These are phyloP conservation scores for Emmonsia crescens DNA, from an alignment of 2,329 filamentous ascomycete species.

Conservation along the genomic window DNA sequence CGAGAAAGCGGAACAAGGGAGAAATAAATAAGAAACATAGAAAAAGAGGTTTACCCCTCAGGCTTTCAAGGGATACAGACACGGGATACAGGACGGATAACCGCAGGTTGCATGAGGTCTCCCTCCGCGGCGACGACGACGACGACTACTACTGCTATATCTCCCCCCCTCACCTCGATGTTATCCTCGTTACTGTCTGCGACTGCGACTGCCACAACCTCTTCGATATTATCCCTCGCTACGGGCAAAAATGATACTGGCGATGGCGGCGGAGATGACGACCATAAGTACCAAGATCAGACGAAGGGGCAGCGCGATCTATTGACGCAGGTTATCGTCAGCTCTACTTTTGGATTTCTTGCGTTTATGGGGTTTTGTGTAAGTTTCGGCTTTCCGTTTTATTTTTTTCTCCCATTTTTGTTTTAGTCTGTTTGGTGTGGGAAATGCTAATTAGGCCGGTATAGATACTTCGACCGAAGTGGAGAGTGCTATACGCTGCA, in stretches of 20 bases:
- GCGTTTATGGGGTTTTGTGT: slow-evolving; percentile 39
- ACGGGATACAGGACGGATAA: background rate
- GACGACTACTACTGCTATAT: background rate
- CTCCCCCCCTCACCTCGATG: slow-evolving; percentile 4
- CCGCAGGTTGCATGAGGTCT: background rate
- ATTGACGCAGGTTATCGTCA: slow-evolving; percentile 36
- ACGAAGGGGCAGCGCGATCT: slow-evolving; percentile 28
- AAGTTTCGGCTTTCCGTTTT: slow-evolving; percentile 13
- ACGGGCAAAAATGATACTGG: slow-evolving; percentile 14
- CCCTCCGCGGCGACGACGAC: background rate
- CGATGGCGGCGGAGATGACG: slow-evolving; percentile 11
- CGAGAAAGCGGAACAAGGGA: background rate
- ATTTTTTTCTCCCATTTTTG: background rate
- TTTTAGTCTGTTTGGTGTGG: background rate
- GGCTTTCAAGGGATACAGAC: background rate
- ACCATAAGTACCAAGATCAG: slow-evolving; percentile 23
- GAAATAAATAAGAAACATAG: background rate
- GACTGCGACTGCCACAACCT: slow-evolving; percentile 18
- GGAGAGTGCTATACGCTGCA: slow-evolving; percentile 82
- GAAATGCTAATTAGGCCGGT: background rate
- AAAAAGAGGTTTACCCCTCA: background rate
- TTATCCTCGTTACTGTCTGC: slow-evolving; percentile 16
- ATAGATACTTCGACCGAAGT: slow-evolving; percentile 76
- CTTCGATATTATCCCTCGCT: slow-evolving; percentile 10
- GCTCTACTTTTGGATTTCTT: slow-evolving; percentile 30